phyloP scores from a whole-genome alignment of 164 flowering plant genomes.

The Saururus chinensis region DNA sequence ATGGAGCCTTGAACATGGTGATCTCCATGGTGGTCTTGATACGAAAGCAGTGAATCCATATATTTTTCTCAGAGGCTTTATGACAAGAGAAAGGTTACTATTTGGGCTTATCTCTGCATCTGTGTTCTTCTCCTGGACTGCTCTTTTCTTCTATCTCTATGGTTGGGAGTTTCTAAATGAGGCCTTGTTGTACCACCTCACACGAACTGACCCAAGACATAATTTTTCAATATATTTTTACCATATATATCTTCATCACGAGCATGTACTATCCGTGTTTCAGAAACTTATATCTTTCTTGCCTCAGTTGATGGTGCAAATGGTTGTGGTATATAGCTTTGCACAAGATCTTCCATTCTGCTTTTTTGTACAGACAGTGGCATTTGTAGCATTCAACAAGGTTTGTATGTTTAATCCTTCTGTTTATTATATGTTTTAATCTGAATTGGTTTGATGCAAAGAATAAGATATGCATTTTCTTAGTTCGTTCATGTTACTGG shows the following conservation, averaged over 20 bases:
- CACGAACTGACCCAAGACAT: slow-evolving; percentile 97
- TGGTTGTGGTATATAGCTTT: slow-evolving; percentile 49
- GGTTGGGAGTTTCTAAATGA: slow-evolving; percentile 84
- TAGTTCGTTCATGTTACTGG: too few species aligned
- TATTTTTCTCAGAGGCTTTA: slow-evolving; percentile 18
- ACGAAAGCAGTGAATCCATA: neutral
- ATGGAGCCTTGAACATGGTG: slow-evolving; percentile 30
- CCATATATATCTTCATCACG: slow-evolving; percentile 79
- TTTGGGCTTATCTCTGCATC: slow-evolving; percentile 63
- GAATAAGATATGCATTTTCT: too few species aligned
- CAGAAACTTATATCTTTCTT: slow-evolving; percentile 85
- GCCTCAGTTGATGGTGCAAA: slow-evolving; percentile 83
- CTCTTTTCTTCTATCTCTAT: slow-evolving; percentile 57
- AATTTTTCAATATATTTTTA: slow-evolving; percentile 94
- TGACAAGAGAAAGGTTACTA: slow-evolving; percentile 43
- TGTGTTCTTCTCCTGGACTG: slow-evolving; percentile 60
- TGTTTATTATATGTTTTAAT: neutral
- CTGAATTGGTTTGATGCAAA: neutral
- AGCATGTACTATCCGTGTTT: slow-evolving; percentile 37
- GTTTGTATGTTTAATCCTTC: slow-evolving; percentile 18
- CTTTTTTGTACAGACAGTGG: slow-evolving; percentile 76
- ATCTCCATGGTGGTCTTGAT: neutral
- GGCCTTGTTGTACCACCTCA: slow-evolving; percentile 85
- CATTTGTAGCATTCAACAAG: slow-evolving; percentile 97
- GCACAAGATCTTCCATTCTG: slow-evolving; percentile 80